Evolutionary conservation across 371 early-diverging fungal species (phyloP), one percentile per base, ranked within the genome.

Genomic region (Rhizopus delemar): DNA sequence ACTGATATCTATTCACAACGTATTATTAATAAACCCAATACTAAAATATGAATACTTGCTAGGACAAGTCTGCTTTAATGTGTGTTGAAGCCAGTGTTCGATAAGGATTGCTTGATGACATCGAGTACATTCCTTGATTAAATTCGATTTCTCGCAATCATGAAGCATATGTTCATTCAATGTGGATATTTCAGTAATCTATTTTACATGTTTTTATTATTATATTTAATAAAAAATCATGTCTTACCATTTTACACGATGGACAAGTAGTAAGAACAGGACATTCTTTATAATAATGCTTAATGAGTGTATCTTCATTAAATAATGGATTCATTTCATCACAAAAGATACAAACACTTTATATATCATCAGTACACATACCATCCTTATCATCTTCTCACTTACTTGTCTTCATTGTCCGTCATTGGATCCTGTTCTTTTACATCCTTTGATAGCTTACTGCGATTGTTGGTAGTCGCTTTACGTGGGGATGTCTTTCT

Each of bases 221-320:
- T 22, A 22, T 22, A 22, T 22, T 22, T 22, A 1, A 22, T 41
- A 34, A 5, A 8, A 6, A 9, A 11, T 2, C 5, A 35, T 4
- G 2, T 68, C 85, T 69, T 78, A 90, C 90, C 57, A 81, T 80
- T 52, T 84, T 78, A 70, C 93, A 93, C 38, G 79, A 62, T 0
- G 89, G 77, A 56, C 93, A 93, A 15, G 78, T 83, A 33, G 83
- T 83, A 6, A 91, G 74, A 64, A 87, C 78, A 13, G 88, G 87
- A 59, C 93, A 93, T 15, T 86, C 83, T 33, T 81, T 75, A 80
- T 91, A 91, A 61, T 92, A 92, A 62, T 93, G 93, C 6, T 75
- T 63, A 28, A 92, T 88, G 3, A 93, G 67, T 0, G 75, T 82
- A 46, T 90, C 88, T 45, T 90, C 91, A 9, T 86, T 90, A 56